A percentile compares a stretch with the other conserved stretches of the same genome.
Conservation (phyloP, 2,329 filamentous ascomycete species). For the Verticillium nonalfalfae region DNA sequence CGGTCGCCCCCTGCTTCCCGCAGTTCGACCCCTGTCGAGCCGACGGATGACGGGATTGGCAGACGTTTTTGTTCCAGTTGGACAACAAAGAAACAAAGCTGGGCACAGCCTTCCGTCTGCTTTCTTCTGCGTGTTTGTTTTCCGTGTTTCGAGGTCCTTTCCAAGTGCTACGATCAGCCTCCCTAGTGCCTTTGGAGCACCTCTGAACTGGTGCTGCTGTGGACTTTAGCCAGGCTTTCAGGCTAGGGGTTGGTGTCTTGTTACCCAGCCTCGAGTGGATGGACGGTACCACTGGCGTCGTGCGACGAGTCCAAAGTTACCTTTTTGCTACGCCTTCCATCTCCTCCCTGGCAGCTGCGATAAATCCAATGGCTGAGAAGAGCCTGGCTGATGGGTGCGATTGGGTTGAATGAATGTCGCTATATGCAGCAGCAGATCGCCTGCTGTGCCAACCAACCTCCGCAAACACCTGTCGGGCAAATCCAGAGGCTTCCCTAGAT, state of each 20-base stretch:
- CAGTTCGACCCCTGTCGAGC: not conserved
- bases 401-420: not conserved
- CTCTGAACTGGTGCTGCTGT: not conserved
- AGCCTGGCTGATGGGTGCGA: not conserved
- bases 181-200: not conserved
- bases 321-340: not conserved
- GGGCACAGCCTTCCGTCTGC: not conserved
- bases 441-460: not conserved
- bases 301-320: not conserved
- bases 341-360: not conserved
- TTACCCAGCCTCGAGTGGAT: not conserved
- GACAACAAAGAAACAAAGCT: not conserved
- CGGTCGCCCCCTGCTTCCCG: not conserved
- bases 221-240: not conserved
- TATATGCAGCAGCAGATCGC: not conserved
- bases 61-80: not conserved
- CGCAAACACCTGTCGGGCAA: not conserved
- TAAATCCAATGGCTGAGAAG: not conserved
- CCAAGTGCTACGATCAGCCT: not conserved
- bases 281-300: not conserved
- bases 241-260: not conserved
- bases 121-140: not conserved
- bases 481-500: not conserved
- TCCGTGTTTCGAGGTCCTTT: not conserved
- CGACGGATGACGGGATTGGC: not conserved